phyloP scores from a whole-genome alignment of 192 early-diverging fungal genomes.

The Coemansia sp. region DNA sequence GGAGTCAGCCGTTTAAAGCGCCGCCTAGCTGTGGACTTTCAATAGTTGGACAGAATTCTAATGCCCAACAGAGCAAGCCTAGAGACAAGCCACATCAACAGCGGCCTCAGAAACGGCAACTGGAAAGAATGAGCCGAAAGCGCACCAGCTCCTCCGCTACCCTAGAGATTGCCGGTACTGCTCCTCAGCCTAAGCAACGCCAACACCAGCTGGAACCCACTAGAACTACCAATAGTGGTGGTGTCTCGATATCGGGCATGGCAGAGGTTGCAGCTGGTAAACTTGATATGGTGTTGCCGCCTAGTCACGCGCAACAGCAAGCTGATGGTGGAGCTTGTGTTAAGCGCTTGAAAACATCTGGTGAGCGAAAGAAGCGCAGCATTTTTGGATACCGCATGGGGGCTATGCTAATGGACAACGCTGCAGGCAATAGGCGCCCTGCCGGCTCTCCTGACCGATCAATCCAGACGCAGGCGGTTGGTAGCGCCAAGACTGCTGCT shows the following conservation, averaged over 20 bases:
- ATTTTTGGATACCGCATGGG: conserved; percentile 38
- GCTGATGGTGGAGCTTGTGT: not conserved
- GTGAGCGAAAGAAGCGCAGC: conserved; percentile 16
- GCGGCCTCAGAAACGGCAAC: not conserved
- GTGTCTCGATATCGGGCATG: not conserved
- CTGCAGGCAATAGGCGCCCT: not conserved
- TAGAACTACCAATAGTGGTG: not conserved
- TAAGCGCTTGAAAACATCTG: not conserved
- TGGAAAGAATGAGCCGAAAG: not conserved
- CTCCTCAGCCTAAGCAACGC: not conserved
- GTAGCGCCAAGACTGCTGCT: not conserved
- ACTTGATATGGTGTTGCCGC: not conserved
- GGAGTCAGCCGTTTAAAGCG: not conserved
- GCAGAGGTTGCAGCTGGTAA: not conserved
- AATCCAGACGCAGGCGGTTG: not conserved
- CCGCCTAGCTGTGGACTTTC: not conserved
- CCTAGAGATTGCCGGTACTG: not conserved
- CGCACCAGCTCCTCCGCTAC: not conserved
- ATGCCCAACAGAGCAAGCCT: not conserved
- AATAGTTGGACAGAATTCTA: not conserved
- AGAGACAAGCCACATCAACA: not conserved
- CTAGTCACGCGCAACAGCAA: not conserved
- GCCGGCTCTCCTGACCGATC: not conserved
- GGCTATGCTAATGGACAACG: not conserved
- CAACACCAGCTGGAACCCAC: not conserved